These are phyloP conservation scores for Aspergillus sp. DNA, from an alignment of 2,329 filamentous ascomycete species.

Conservation along the genomic window DNA sequence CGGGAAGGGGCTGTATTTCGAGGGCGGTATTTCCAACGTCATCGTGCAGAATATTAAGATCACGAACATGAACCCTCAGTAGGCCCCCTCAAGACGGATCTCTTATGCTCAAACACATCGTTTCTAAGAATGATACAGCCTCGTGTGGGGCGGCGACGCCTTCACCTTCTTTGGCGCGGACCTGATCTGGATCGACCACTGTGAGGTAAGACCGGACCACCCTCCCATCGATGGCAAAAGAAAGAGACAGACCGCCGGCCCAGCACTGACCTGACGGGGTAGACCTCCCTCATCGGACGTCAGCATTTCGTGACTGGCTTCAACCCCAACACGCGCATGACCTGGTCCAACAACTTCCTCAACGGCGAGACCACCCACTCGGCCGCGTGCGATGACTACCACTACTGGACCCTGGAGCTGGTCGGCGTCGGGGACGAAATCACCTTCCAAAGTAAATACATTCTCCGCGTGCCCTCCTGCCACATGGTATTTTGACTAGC, in stretches of 20 bases:
- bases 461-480: slow-evolving; percentile 33
- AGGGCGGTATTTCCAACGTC: slow-evolving; percentile 52
- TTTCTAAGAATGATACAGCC: no score
- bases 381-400: slow-evolving; percentile 57
- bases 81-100: slow-evolving; percentile 18
- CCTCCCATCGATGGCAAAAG: neutral
- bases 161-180: slow-evolving; percentile 52
- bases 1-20: slow-evolving; percentile 57
- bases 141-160: slow-evolving; percentile 60
- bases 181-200: slow-evolving; percentile 53
- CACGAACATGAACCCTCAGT: slow-evolving; percentile 55
- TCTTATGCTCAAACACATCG: no score
- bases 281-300: slow-evolving; percentile 59
- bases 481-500: no score
- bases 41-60: slow-evolving; percentile 52
- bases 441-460: slow-evolving; percentile 62
- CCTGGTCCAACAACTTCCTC: slow-evolving; percentile 61
- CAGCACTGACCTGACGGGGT: slow-evolving; percentile 58
- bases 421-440: slow-evolving; percentile 57
- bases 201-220: slow-evolving; percentile 38
- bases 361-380: slow-evolving; percentile 56
- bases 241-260: slow-evolving; percentile 7
- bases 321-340: slow-evolving; percentile 54
- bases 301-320: slow-evolving; percentile 62
- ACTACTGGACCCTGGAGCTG: slow-evolving; percentile 62